Conservation (phyloP, 2,329 filamentous ascomycete genomes). For the Hypomyces perniciosus region DNA sequence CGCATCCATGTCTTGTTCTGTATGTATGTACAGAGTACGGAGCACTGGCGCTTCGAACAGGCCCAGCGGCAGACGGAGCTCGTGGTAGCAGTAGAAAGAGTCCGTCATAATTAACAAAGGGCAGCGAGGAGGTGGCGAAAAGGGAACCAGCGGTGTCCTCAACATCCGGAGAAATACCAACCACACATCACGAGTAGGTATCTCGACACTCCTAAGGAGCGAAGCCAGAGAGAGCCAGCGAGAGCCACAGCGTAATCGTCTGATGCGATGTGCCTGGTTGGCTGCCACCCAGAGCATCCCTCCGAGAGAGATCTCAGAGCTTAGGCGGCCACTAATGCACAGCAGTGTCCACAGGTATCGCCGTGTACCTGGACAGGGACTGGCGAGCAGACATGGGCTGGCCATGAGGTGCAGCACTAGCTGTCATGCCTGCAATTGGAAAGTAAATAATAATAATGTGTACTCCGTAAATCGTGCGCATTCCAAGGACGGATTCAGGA, state of each 20-base stretch:
- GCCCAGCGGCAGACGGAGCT: constrained; percentile 13
- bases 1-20: not conserved
- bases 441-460: not conserved
- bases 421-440: not conserved
- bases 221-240: not conserved
- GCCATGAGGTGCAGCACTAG: not conserved
- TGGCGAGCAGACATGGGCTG: not conserved
- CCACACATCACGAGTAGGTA: not conserved
- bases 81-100: too few species aligned
- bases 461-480: not conserved
- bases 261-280: constrained; percentile 20
- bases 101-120: not conserved
- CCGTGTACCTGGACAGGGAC: constrained; percentile 1
- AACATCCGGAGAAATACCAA: not conserved
- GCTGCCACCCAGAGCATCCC: constrained; percentile 21
- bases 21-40: too few species aligned
- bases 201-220: not conserved
- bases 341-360: constrained; percentile 13
- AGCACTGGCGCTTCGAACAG: constrained; percentile 7
- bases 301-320: constrained; percentile 25
- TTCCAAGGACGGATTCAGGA: too few species aligned
- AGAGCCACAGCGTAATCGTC: constrained; percentile 1
- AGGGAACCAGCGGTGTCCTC: constrained; percentile 18
- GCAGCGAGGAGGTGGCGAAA: constrained; percentile 22
- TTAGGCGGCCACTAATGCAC: constrained; percentile 30